Conservation (phyloP, 306 rosid genomes). For the Rubus parviflorus region DNA sequence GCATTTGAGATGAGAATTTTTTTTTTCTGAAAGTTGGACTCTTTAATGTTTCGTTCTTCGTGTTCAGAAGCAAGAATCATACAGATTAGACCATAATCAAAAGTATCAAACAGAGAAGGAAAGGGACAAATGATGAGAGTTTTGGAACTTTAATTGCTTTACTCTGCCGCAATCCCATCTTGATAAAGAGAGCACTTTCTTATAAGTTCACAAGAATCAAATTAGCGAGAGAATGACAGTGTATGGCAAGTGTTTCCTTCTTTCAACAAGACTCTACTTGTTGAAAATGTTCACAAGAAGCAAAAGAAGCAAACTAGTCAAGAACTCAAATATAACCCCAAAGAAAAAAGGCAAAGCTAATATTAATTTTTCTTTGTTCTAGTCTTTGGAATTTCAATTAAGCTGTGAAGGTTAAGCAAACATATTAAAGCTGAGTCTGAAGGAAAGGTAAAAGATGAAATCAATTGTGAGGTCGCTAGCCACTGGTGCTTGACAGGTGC, state of each 20-base stretch:
- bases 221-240: not conserved
- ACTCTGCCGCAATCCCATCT: slow-evolving; percentile 1
- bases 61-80: slow-evolving; percentile 4
- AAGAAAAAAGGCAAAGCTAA: too few relatives aligned
- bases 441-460: too few relatives aligned
- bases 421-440: too few relatives aligned
- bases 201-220: not conserved
- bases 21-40: not conserved
- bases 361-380: too few relatives aligned
- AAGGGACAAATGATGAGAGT: not conserved
- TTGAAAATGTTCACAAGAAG: too few relatives aligned
- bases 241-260: not conserved
- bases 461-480: too few relatives aligned
- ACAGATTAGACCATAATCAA: not conserved
- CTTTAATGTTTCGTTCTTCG: slow-evolving; percentile 4
- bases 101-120: slow-evolving; percentile 6
- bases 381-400: too few relatives aligned
- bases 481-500: too few relatives aligned
- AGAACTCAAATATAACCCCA: too few relatives aligned
- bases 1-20: not conserved
- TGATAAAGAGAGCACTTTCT: not conserved
- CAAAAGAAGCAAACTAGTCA: too few relatives aligned
- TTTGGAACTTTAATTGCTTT: slow-evolving; percentile 11
- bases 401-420: too few relatives aligned
- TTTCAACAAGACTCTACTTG: too few relatives aligned